Evolutionary conservation across 2,329 filamentous ascomycete species (phyloP).

Genomic region (Chaetomium sp.): DNA sequence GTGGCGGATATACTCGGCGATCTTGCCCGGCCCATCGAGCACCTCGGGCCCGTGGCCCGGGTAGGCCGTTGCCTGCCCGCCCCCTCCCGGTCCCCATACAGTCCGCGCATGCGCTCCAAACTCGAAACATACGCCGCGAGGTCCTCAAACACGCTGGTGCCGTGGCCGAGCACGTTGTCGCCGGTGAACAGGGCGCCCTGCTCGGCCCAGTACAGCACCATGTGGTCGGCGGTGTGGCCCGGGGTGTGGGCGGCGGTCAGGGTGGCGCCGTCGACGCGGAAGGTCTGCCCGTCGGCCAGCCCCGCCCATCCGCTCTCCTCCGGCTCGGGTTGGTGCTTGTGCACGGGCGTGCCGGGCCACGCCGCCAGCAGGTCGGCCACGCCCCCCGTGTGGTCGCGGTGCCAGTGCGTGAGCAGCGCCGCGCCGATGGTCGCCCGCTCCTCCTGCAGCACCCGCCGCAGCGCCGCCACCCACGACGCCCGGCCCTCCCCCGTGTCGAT

Average conservation of each 20-base stretch:
- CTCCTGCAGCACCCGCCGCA: constrained; percentile 65
- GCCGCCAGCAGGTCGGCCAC: constrained; percentile 67
- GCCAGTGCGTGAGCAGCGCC: constrained; percentile 88
- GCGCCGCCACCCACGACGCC: constrained; percentile 68
- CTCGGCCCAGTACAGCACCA: constrained; percentile 62
- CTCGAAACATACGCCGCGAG: constrained; percentile 62
- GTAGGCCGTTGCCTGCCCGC: constrained; percentile 56
- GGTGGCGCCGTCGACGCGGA: constrained; percentile 56
- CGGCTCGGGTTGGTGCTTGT: constrained; percentile 56
- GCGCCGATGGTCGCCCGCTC: constrained; percentile 70
- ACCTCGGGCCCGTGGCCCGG: constrained; percentile 86
- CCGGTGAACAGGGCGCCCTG: constrained; percentile 72
- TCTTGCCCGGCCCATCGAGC: constrained; percentile 68
- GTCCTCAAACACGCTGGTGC: constrained; percentile 73
- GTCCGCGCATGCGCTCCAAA: constrained; percentile 59
- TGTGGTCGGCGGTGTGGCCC: constrained; percentile 72
- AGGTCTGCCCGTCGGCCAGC: constrained; percentile 52
- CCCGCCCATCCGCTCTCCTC: constrained; percentile 40
- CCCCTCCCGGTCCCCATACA: constrained; percentile 42
- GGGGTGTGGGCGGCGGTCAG: constrained; percentile 66
- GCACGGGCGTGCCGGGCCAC: constrained; percentile 64
- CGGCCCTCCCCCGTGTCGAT: constrained; percentile 89
- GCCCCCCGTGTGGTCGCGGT: constrained; percentile 81
- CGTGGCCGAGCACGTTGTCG: constrained; percentile 74
- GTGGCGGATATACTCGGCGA: constrained; percentile 82